Evolutionary conservation across 192 early-diverging fungal genomes (phyloP), one percentile per base, ranked within the genome.

Genomic region (Phlyctochytrium arcticum): DNA sequence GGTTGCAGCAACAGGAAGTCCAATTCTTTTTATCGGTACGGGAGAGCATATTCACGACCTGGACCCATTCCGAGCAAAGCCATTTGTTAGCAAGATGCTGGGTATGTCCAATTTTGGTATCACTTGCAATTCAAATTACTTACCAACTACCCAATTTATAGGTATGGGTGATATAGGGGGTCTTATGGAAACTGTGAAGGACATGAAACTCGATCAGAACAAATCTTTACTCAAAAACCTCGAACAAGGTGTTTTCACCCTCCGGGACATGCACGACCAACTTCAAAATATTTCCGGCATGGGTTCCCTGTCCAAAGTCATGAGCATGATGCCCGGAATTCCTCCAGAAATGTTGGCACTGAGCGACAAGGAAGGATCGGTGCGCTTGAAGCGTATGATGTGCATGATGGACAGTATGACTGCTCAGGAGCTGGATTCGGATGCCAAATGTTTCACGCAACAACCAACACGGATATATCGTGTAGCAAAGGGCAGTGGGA

Each of bases 391-490:
- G 60, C 74, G 80, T 17, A 90, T 90, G 70, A 88, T 94, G 87
- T 90, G 89, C 59, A 88, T 96, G 67, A 92, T 98, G 84, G 95
- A 98, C 69, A 92, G 90, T 64, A 98, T 98, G 95, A 98, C 84
- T 4, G 92, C 95, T 15, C 34, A 70, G 54, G 95, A 98, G 73
- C 76, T 98, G 27, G 90, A 89, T 64, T 86, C 89, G 63, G 94
- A 96, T 65, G 90, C 87, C 29, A 90, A 89, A 56, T 42, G 87
- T n/a, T 96, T 98, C 72, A 67, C 71, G 1, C 78, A 87, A 17
- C 81, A 96, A 47, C 83, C 81, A 27, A 78, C 72, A 36, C 77
- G 94, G 27, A 66, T 98, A 35, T 62, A 81, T 6, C 85, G 95
- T 21, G 83, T 98, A 54, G 89, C 94, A 5, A 81, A 86, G 34